Conservation (phyloP, 257 asterid genomes). For the Echium plantagineum region DNA sequence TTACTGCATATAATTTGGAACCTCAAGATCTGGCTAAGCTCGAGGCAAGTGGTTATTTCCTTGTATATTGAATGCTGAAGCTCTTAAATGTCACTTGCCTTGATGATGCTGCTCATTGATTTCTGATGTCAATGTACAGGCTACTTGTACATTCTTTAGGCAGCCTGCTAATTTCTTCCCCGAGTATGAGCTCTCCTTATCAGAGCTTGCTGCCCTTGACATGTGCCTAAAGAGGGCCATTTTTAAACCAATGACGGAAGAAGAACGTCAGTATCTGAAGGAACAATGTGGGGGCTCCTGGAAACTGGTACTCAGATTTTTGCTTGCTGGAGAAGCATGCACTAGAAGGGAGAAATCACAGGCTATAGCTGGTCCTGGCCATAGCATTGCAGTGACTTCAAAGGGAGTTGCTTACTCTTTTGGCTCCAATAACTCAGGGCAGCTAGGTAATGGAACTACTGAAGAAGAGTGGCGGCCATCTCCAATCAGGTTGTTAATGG, state of each 20-base stretch:
- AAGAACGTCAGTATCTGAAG: conserved; percentile 49
- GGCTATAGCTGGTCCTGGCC: conserved; percentile 99
- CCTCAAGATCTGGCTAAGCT: conserved; percentile 92
- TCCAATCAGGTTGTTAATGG: conserved; percentile 48
- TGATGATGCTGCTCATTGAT: conserved; percentile 63
- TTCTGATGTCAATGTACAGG: conserved; percentile 43
- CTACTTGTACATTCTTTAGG: conserved; percentile 85
- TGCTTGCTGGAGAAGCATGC: conserved; percentile 89
- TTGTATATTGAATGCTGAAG: background rate
- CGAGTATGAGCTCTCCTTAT: conserved; percentile 66
- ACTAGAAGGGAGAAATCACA: conserved; percentile 87
- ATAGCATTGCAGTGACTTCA: conserved; percentile 80
- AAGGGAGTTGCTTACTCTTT: conserved; percentile 80
- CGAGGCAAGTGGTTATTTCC: conserved; percentile 66
- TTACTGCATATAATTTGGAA: conserved; percentile 68
- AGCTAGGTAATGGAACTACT: conserved; percentile 83
- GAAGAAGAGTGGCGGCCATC: conserved; percentile 72
- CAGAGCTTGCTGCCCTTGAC: conserved; percentile 98
- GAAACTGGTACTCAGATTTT: conserved; percentile 84
- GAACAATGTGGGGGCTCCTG: conserved; percentile 84
- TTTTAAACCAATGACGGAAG: conserved; percentile 73
- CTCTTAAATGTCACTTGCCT: conserved; percentile 23
- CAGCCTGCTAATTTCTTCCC: conserved; percentile 85
- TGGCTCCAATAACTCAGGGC: conserved; percentile 88
- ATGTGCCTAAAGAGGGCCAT: conserved; percentile 91